Evolutionary conservation across 495 filamentous ascomycete species (phyloP), one percentile per base, ranked within the genome.

Genomic region (Penicillium longicatenatum): DNA sequence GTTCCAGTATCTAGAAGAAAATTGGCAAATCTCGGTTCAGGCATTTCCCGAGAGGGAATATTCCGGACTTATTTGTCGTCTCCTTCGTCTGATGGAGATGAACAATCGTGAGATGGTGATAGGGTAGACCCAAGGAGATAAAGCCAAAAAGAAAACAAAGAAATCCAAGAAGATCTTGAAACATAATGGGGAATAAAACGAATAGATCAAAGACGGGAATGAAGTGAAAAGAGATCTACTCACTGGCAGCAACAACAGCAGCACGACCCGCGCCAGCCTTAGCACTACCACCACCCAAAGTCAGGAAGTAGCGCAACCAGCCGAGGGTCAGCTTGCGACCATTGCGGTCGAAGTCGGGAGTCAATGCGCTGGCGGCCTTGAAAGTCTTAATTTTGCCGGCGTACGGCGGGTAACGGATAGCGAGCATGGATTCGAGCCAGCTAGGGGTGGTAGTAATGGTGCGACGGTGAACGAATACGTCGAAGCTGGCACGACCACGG

Each of bases 311-410:
- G 22, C 72, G 76, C 52, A 80, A 37, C 72, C 75, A 76, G 54
- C 75, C 74, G 35, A 78, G 62, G 55, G 74, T 78, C 52, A 86
- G 59, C 60, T 83, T 82, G 7, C 70, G 70, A 35, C 93, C 92
- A 57, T 86, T 76, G 43, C 93, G 85, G 75, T 96, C 91, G 72
- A 97, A 97, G 74, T 93, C 83, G 39, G 92, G 92, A 63, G 81
- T 85, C 58, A 75, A 39, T 2, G 70, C 73, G 55, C 74, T 85
- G 71, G 87, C 82, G 45, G 73, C 74, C 60, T 79, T 68, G 67
- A 87, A 79, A 58, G 82, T 76, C 61, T 75, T 72, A 46, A 88
- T 64, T 70, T 92, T 89, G 52, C 75, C 82, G 7, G 66, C 72
- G 69, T 89, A 93, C 2, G 93, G 93, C 60, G 91, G 87, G 76